A percentile compares a stretch with the other conserved stretches of the same genome.
phyloP scores from a whole-genome alignment of 495 filamentous ascomycete genomes.

The Aspergillus hancockii region DNA sequence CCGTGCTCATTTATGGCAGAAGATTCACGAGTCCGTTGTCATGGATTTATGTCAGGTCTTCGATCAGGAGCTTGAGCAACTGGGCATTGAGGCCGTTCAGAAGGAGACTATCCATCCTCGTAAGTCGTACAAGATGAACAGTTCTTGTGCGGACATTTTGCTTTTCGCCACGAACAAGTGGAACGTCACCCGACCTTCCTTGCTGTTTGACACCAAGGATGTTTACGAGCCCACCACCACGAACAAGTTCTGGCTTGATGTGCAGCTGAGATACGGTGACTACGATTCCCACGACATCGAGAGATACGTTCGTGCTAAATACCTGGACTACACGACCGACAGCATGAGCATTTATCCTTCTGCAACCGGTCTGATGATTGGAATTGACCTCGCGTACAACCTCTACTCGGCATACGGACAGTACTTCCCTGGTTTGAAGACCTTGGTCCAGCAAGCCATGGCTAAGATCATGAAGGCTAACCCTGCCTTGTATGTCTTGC shows the following conservation, averaged over 20 bases:
- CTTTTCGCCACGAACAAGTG: constrained; percentile 98
- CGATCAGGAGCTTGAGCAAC: constrained; percentile 92
- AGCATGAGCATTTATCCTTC: constrained; percentile 99
- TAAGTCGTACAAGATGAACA: constrained; percentile 99
- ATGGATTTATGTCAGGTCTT: constrained; percentile 99
- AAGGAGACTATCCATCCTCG: constrained; percentile 99
- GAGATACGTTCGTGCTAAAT: constrained; percentile 96
- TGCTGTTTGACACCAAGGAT: constrained; percentile 96
- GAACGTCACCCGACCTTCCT: constrained; percentile 92
- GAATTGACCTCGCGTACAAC: constrained; percentile 97
- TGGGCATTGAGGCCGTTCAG: constrained; percentile 97
- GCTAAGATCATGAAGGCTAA: constrained; percentile 99
- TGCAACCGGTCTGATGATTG: constrained; percentile 97
- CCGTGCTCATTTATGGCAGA: constrained; percentile 99
- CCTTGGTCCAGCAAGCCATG: constrained; percentile 97
- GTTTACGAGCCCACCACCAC: constrained; percentile 92
- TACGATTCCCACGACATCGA: constrained; percentile 99
- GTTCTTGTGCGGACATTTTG: constrained; percentile 96
- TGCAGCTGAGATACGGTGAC: constrained; percentile 96
- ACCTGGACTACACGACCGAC: constrained; percentile 97
- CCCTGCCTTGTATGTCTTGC: constrained; percentile 91
- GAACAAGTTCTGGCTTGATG: constrained; percentile 99
- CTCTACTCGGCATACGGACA: constrained; percentile 96
- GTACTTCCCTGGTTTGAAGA: constrained; percentile 98
- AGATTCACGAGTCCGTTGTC: constrained; percentile 98